Evolutionary conservation across 192 early-diverging fungal genomes (phyloP).

Genomic region (Backusella australiensis): DNA sequence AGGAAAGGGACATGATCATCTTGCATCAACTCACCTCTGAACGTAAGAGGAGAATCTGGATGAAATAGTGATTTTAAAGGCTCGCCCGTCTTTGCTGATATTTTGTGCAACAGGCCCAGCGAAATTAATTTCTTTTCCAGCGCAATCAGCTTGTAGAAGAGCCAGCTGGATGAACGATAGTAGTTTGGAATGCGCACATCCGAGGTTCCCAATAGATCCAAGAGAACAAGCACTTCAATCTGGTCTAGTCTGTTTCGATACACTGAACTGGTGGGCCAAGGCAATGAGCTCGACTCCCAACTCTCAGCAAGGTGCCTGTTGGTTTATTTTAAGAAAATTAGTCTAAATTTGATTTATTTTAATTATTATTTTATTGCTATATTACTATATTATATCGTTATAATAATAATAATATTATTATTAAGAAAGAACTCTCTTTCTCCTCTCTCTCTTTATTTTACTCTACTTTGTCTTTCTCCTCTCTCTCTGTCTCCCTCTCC

Average conservation of each 20-base stretch:
- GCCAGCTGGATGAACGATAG: slow-evolving; percentile 62
- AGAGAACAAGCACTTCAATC: slow-evolving; percentile 83
- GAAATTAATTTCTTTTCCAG: slow-evolving; percentile 67
- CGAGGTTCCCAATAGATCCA: slow-evolving; percentile 81
- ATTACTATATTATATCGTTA: background rate
- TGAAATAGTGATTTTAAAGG: slow-evolving; percentile 28
- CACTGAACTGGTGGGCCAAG: slow-evolving; percentile 10
- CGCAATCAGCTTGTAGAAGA: slow-evolving; percentile 64
- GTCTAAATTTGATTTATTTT: background rate
- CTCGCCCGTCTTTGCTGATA: slow-evolving; percentile 19
- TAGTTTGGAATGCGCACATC: slow-evolving; percentile 54
- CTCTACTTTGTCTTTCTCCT: background rate
- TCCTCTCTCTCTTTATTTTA: background rate
- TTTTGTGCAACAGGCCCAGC: slow-evolving; percentile 9
- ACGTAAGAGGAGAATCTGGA: slow-evolving; percentile 19
- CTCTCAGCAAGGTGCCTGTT: slow-evolving; percentile 72
- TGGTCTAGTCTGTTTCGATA: slow-evolving; percentile 47
- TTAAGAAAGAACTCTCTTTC: background rate
- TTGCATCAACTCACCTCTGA: slow-evolving; percentile 45
- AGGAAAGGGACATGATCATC: slow-evolving; percentile 94
- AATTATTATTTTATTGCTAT: background rate
- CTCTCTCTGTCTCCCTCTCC: background rate
- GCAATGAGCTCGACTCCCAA: slow-evolving; percentile 61
- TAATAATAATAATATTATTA: background rate
- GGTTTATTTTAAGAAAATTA: background rate